These are phyloP conservation scores for Penicillium turbatum DNA, from an alignment of 495 filamentous ascomycete genomes.

Conservation along the genomic window DNA sequence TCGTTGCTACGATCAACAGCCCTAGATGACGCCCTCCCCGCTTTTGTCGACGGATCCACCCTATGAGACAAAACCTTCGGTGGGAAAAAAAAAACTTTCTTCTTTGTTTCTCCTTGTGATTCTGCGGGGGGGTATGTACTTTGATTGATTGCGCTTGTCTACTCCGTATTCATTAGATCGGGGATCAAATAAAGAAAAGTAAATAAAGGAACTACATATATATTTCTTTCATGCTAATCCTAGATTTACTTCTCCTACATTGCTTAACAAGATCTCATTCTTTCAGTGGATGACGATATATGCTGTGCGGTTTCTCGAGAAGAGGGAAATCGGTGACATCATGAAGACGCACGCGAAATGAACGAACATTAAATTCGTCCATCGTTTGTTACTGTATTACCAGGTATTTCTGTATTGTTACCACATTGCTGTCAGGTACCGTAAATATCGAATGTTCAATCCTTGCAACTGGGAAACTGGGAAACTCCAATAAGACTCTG, in stretches of 20 bases:
- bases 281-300: neutral
- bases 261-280: neutral
- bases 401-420: neutral
- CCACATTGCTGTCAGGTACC: neutral
- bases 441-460: neutral
- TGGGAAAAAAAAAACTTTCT: slow-evolving; percentile 3
- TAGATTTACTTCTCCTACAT: neutral
- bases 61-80: slow-evolving; percentile 11
- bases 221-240: neutral
- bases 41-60: slow-evolving; percentile 13
- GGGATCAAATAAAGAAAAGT: neutral
- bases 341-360: slow-evolving; percentile 17
- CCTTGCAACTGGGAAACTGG: neutral
- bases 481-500: neutral
- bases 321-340: slow-evolving; percentile 21
- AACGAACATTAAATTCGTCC: neutral
- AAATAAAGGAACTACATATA: neutral
- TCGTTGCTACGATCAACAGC: slow-evolving; percentile 29
- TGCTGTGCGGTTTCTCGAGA: neutral
- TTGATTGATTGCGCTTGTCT: slow-evolving; percentile 1
- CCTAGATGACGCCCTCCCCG: slow-evolving; percentile 21
- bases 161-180: neutral
- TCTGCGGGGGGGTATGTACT: slow-evolving; percentile 16
- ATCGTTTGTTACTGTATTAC: neutral
- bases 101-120: slow-evolving; percentile 7